Conservation (phyloP, 768 basidiomycete species). For the Mycena rebaudengoi region DNA sequence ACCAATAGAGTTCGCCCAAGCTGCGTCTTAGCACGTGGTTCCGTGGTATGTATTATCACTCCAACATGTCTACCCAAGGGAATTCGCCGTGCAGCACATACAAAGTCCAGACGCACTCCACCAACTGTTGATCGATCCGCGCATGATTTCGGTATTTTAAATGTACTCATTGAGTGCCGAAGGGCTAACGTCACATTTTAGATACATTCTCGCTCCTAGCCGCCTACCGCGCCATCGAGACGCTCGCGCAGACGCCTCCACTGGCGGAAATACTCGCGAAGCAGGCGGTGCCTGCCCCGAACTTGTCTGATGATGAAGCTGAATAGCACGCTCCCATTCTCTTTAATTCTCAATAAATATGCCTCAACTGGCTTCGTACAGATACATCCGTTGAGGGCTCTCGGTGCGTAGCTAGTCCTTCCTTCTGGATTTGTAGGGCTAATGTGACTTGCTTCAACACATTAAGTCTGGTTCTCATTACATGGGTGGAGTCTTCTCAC, state of each 20-base stretch:
- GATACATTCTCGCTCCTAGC: slow-evolving; percentile 8
- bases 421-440: too few species aligned
- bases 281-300: not conserved
- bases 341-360: too few species aligned
- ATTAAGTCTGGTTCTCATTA: slow-evolving; percentile 6
- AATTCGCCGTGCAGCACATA: not conserved
- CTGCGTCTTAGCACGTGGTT: slow-evolving; percentile 8
- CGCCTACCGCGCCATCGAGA: not conserved
- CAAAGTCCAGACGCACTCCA: slow-evolving; percentile 15
- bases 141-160: slow-evolving; percentile 12
- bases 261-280: slow-evolving; percentile 2
- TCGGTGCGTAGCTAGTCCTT: not conserved
- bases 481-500: slow-evolving; percentile 9
- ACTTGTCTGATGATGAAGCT: slow-evolving; percentile 10
- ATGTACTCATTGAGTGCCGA: not conserved
- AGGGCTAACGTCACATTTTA: not conserved
- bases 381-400: slow-evolving; percentile 2
- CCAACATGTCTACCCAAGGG: not conserved
- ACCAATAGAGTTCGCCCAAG: too few species aligned
- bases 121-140: slow-evolving; percentile 5
- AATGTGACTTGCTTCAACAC: too few species aligned
- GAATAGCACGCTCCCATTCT: too few species aligned
- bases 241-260: slow-evolving; percentile 10
- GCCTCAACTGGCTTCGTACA: too few species aligned
- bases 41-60: not conserved